Evolutionary conservation across 805 yeast genomes (phyloP).

Genomic region (Ogataea ganodermae): DNA sequence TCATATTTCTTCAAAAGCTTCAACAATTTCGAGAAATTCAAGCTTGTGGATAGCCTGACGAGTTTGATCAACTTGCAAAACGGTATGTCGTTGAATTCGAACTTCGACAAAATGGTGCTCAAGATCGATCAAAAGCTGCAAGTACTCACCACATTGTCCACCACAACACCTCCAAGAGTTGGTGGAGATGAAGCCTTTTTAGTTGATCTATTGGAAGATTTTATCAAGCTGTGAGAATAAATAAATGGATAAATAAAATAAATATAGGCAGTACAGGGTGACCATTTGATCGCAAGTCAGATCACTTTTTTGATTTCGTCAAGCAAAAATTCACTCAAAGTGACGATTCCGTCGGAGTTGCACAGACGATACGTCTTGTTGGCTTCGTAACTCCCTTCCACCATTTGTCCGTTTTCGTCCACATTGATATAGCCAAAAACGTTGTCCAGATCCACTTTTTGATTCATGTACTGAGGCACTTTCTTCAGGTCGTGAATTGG

Average conservation of each 20-base stretch:
- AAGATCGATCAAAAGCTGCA: slow-evolving; percentile 25
- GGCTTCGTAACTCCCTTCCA: slow-evolving; percentile 53
- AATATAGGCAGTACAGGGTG: background rate
- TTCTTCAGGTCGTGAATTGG: slow-evolving; percentile 72
- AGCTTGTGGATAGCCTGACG: slow-evolving; percentile 45
- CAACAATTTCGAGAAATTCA: slow-evolving; percentile 38
- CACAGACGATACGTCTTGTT: slow-evolving; percentile 61
- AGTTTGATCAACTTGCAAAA: slow-evolving; percentile 33
- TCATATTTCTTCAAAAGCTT: slow-evolving; percentile 41
- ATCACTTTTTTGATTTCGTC: slow-evolving; percentile 37
- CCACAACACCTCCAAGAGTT: slow-evolving; percentile 29
- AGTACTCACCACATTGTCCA: background rate
- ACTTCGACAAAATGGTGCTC: slow-evolving; percentile 27
- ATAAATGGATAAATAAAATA: slow-evolving; percentile 7
- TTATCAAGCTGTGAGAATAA: slow-evolving; percentile 33
- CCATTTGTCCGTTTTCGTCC: slow-evolving; percentile 53
- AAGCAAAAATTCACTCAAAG: slow-evolving; percentile 51
- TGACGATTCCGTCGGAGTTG: slow-evolving; percentile 50
- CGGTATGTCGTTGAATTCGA: slow-evolving; percentile 19
- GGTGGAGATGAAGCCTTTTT: slow-evolving; percentile 38
- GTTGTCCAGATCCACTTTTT: slow-evolving; percentile 64
- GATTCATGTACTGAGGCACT: slow-evolving; percentile 59
- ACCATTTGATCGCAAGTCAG: background rate
- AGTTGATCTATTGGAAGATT: slow-evolving; percentile 49
- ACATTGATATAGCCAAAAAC: slow-evolving; percentile 71